phyloP scores from a whole-genome alignment of 2,329 filamentous ascomycete species.

The Arthrobotrys sinensis region DNA sequence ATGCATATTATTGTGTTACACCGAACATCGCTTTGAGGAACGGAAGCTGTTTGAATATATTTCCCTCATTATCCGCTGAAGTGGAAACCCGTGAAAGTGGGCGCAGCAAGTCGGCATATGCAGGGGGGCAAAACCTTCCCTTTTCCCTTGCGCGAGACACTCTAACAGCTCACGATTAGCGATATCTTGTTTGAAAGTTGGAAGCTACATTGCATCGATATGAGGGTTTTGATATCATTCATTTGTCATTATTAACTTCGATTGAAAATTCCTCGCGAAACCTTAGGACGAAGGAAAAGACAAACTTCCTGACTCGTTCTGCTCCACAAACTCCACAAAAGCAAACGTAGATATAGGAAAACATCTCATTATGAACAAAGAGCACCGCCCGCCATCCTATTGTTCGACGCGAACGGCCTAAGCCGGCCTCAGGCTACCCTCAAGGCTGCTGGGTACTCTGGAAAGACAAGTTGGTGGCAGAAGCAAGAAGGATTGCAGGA shows the following conservation, averaged over 20 bases:
- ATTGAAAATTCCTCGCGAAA: slow-evolving; percentile 2
- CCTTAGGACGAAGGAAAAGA: not conserved
- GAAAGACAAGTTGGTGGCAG: no score
- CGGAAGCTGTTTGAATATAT: slow-evolving; percentile 31
- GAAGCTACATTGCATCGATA: slow-evolving; percentile 10
- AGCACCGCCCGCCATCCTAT: slow-evolving; percentile 4
- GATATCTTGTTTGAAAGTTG: slow-evolving; percentile 5
- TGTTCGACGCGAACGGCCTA: not conserved
- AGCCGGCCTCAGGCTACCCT: not conserved
- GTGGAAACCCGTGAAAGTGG: slow-evolving; percentile 20
- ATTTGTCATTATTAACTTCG: not conserved
- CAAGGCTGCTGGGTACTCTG: not conserved
- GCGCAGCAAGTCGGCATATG: slow-evolving; percentile 35
- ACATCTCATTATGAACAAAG: not conserved
- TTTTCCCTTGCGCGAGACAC: slow-evolving; percentile 23
- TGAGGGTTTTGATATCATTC: slow-evolving; percentile 7
- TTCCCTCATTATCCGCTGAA: slow-evolving; percentile 37
- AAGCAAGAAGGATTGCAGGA: not conserved
- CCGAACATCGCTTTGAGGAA: slow-evolving; percentile 12
- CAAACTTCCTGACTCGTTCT: not conserved
- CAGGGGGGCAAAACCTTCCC: slow-evolving; percentile 40
- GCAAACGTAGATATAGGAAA: slow-evolving; percentile 5
- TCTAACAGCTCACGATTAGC: slow-evolving; percentile 22
- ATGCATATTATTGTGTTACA: slow-evolving; percentile 1
- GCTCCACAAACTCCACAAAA: slow-evolving; percentile 6